Conservation (phyloP, 495 filamentous ascomycete species). For the Margaritispora aquatica region DNA sequence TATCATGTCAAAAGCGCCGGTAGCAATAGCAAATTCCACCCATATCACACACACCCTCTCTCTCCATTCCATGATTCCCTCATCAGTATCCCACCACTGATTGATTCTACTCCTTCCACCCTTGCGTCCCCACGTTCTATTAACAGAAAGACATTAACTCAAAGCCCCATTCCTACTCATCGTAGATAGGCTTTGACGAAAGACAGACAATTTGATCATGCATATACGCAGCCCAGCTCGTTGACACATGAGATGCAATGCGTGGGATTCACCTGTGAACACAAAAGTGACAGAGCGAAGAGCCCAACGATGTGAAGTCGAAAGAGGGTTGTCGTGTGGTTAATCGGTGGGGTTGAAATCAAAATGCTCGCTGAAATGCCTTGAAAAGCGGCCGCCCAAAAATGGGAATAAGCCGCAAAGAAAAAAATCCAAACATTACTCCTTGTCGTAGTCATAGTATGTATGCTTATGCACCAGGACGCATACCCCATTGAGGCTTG, state of each 20-base stretch:
- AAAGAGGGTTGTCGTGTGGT: neutral
- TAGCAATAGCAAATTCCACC: too few relatives aligned
- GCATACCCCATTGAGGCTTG: conserved; percentile 75
- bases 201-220: conserved; percentile 7
- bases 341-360: conserved; percentile 1
- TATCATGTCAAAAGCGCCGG: too few relatives aligned
- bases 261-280: neutral
- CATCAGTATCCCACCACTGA: neutral
- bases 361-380: conserved; percentile 26
- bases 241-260: conserved; percentile 8
- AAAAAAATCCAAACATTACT: conserved; percentile 10
- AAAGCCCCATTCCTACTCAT: neutral
- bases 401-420: conserved; percentile 4
- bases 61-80: neutral
- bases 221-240: conserved; percentile 13
- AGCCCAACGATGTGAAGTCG: neutral
- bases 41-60: too few relatives aligned
- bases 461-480: conserved; percentile 16
- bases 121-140: conserved; percentile 9
- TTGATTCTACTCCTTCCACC: neutral
- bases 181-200: neutral
- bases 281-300: neutral
- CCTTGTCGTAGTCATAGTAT: neutral
- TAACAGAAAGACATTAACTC: conserved; percentile 21
- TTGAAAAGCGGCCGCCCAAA: conserved; percentile 14